Evolutionary conservation across 352 stramenopile genomes (phyloP), one percentile per base, ranked within the genome.

Genomic region (Phytophthora pisi): DNA sequence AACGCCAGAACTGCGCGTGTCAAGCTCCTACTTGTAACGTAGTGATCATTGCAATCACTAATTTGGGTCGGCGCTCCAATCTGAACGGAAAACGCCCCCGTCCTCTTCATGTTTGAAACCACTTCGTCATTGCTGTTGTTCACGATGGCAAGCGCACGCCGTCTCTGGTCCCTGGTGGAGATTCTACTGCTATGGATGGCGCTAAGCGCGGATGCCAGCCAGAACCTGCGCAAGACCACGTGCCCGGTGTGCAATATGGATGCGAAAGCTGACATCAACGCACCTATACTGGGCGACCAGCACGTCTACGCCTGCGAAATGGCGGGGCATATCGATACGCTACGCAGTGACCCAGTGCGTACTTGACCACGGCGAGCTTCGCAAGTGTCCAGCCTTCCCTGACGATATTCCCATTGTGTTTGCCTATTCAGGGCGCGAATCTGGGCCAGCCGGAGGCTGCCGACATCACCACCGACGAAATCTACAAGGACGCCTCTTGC

Each of bases 271-370:
- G 26, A 58, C 52, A 77, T 86, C 60, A 84, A 86, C 57, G 79
- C 78, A 46, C 72, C 77, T 50, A 77, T 91, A 49, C 68, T 81
- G 43, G 81, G 82, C 56, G 81, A 76, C 53, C 81, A 91, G 70
- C 55, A 65, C 51, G 62, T 91, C 24, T 91, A 85, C 68, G 81
- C 83, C 30, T 91, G 83, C 55, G 83, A 88, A 57, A 91, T 91
- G 83, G 83, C 83, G 0, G 79, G 79, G n/a, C 79, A 85, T 72
- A 69, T 91, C 45, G 79, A 89, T 66, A 59, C 74, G 61, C 72
- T 91, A 59, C 75, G 82, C 64, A 86, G 88, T 66, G 60, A 89
- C 36, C 81, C 83, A 51, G 83, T 91, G 54, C 31, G 74, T 34
- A 20, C 31, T 38, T 38, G 31, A 15, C 9, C 8, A 38, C 8